phyloP scores from a whole-genome alignment of 805 yeast genomes.

The Candida hispaniensis region DNA sequence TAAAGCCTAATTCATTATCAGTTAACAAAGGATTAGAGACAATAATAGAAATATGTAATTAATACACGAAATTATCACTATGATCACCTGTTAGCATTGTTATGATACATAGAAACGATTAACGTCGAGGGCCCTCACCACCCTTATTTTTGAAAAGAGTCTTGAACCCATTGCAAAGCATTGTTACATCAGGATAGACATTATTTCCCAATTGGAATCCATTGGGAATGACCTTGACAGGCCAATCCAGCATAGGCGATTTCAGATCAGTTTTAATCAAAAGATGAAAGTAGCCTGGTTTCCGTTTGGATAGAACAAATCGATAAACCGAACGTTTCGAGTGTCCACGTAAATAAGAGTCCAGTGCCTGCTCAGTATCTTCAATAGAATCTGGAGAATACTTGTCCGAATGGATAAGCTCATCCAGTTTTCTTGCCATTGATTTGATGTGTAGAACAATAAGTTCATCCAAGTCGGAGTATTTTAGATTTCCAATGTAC shows the following conservation, averaged over 20 bases:
- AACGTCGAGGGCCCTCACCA: too few relatives aligned
- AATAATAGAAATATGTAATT: too few relatives aligned
- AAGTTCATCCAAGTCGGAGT: slow-evolving; percentile 86
- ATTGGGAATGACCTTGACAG: slow-evolving; percentile 78
- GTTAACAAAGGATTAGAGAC: too few relatives aligned
- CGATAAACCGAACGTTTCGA: slow-evolving; percentile 84
- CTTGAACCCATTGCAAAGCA: slow-evolving; percentile 92
- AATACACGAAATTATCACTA: too few relatives aligned
- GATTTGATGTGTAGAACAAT: slow-evolving; percentile 79
- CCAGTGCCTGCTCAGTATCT: slow-evolving; percentile 79
- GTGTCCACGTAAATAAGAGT: slow-evolving; percentile 81
- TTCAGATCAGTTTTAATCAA: slow-evolving; percentile 62
- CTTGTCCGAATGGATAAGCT: slow-evolving; percentile 77
- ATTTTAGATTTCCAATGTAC: slow-evolving; percentile 57
- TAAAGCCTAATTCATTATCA: too few relatives aligned
- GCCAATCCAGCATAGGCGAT: slow-evolving; percentile 60
- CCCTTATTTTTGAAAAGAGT: slow-evolving; percentile 31
- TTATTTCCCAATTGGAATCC: slow-evolving; percentile 75
- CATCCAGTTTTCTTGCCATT: slow-evolving; percentile 70
- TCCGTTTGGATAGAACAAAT: slow-evolving; percentile 78
- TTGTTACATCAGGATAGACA: slow-evolving; percentile 78
- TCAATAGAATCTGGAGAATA: slow-evolving; percentile 69
- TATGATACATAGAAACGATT: too few relatives aligned
- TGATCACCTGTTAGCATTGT: too few relatives aligned
- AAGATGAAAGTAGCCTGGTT: slow-evolving; percentile 88